Evolutionary conservation across 2,329 filamentous ascomycete genomes (phyloP).

Genomic region (Lecanoromycetidae sp.): DNA sequence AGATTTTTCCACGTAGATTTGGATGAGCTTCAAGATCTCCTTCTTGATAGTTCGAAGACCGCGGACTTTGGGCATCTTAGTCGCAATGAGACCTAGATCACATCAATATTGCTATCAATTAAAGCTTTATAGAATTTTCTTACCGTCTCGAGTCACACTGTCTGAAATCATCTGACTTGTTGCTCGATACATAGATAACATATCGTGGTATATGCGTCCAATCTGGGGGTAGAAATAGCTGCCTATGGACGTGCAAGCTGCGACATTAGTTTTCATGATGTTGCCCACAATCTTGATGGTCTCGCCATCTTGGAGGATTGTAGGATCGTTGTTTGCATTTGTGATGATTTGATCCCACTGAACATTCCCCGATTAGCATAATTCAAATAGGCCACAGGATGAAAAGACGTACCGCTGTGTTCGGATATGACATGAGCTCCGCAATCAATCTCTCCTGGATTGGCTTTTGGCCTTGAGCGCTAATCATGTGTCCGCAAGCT

Average conservation of each 20-base stretch:
- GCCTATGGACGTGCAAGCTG: conserved; percentile 93
- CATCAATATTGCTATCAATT: conserved; percentile 16
- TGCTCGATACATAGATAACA: conserved; percentile 97
- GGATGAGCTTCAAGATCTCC: conserved; percentile 95
- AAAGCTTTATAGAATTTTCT: conserved; percentile 19
- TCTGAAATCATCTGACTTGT: conserved; percentile 95
- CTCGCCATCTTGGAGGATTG: conserved; percentile 78
- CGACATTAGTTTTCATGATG: conserved; percentile 99
- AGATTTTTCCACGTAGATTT: conserved; percentile 95
- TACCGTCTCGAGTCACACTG: conserved; percentile 73
- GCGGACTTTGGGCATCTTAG: conserved; percentile 93
- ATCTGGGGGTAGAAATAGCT: conserved; percentile 98
- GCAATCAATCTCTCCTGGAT: conserved; percentile 83
- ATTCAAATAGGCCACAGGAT: background rate
- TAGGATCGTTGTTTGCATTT: conserved; percentile 70
- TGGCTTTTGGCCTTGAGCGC: conserved; percentile 87
- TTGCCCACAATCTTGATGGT: conserved; percentile 98
- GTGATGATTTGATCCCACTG: conserved; percentile 85
- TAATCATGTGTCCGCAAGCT: conserved; percentile 98
- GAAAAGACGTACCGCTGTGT: conserved; percentile 49
- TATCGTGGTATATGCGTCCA: conserved; percentile 92
- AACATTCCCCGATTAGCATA: conserved; percentile 16
- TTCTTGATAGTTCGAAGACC: conserved; percentile 97
- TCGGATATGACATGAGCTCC: conserved; percentile 88
- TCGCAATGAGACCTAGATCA: conserved; percentile 65